Conservation (phyloP, 805 yeast species). For the Ogataea chonburiensis region DNA sequence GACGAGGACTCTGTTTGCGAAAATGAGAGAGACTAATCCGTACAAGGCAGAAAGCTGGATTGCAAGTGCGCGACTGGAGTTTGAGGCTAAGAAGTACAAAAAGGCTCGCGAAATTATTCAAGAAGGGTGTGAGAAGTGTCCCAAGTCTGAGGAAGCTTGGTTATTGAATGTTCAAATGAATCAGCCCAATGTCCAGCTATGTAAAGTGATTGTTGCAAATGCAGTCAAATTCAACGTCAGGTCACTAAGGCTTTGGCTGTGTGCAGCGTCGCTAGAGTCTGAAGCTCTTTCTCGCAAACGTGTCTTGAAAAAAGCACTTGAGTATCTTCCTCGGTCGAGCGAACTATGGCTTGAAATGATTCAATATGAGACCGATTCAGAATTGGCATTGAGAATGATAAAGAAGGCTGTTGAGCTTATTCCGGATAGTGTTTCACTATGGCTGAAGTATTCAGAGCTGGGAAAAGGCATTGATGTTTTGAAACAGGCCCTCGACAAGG, state of each 20-base stretch:
- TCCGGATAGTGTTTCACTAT: slow-evolving; percentile 62
- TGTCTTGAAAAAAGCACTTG: slow-evolving; percentile 70
- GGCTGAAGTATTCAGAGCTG: slow-evolving; percentile 59
- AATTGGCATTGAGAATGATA: slow-evolving; percentile 52
- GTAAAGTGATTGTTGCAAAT: slow-evolving; percentile 60
- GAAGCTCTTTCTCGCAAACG: slow-evolving; percentile 52
- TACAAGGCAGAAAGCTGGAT: slow-evolving; percentile 78
- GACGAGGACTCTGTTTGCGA: slow-evolving; percentile 59
- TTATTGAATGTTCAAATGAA: slow-evolving; percentile 71
- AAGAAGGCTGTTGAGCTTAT: slow-evolving; percentile 66
- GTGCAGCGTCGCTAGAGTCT: slow-evolving; percentile 64
- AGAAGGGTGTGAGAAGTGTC: slow-evolving; percentile 74
- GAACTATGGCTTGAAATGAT: slow-evolving; percentile 70
- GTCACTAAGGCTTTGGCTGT: slow-evolving; percentile 69
- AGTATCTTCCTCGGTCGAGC: slow-evolving; percentile 53
- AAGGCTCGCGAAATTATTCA: slow-evolving; percentile 60
- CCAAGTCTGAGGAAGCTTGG: slow-evolving; percentile 75
- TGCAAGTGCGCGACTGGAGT: slow-evolving; percentile 79
- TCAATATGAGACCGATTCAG: slow-evolving; percentile 52
- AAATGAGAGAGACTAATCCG: slow-evolving; percentile 72
- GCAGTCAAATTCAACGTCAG: slow-evolving; percentile 58
- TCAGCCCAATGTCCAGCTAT: slow-evolving; percentile 39
- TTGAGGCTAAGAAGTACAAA: slow-evolving; percentile 51
- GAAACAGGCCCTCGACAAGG: slow-evolving; percentile 56
- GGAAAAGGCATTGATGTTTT: slow-evolving; percentile 53